A percentile compares a stretch with the other conserved stretches of the same genome.
Conservation (phyloP, 2,329 filamentous ascomycete species). For the Thelonectria blattea region DNA sequence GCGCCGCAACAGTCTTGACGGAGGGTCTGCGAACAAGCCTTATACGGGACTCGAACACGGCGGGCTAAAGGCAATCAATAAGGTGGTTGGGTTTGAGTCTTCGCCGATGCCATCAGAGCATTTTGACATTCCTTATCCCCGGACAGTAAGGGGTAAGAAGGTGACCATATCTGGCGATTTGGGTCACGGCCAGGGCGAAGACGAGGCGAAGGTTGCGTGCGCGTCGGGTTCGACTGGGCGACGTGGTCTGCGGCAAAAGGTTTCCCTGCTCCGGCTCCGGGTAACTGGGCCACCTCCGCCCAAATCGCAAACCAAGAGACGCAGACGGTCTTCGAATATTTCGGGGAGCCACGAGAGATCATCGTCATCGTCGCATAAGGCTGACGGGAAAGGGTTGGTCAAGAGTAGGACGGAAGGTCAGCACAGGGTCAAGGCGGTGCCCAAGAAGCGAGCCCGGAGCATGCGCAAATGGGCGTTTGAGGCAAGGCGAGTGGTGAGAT, state of each 20-base stretch:
- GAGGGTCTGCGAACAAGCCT: constrained; percentile 20
- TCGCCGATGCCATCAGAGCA: constrained; percentile 41
- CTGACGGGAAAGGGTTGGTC: constrained; percentile 15
- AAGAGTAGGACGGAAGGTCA: constrained; percentile 9
- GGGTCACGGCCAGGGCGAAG: constrained; percentile 16
- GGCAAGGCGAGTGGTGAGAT: constrained; percentile 42
- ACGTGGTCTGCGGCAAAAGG: constrained; percentile 37
- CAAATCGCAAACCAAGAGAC: constrained; percentile 20
- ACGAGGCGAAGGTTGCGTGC: not conserved
- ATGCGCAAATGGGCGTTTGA: constrained; percentile 45
- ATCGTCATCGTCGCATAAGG: constrained; percentile 6
- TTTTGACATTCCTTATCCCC: constrained; percentile 44
- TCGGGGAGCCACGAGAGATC: constrained; percentile 13
- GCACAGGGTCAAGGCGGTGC: constrained; percentile 3
- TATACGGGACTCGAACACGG: constrained; percentile 9
- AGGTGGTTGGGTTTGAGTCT: constrained; percentile 16
- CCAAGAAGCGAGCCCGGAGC: constrained; percentile 34
- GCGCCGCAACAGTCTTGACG: constrained; percentile 20
- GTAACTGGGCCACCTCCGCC: constrained; percentile 22
- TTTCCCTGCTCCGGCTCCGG: constrained; percentile 41
- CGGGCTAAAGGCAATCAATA: constrained; percentile 19
- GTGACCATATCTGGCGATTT: constrained; percentile 12
- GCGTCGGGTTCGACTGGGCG: not conserved
- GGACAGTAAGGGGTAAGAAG: constrained; percentile 26
- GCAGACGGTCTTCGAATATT: constrained; percentile 5